Evolutionary conservation across 1,139 yeast genomes (phyloP).

Genomic region (Yamadazyma epiphylla): DNA sequence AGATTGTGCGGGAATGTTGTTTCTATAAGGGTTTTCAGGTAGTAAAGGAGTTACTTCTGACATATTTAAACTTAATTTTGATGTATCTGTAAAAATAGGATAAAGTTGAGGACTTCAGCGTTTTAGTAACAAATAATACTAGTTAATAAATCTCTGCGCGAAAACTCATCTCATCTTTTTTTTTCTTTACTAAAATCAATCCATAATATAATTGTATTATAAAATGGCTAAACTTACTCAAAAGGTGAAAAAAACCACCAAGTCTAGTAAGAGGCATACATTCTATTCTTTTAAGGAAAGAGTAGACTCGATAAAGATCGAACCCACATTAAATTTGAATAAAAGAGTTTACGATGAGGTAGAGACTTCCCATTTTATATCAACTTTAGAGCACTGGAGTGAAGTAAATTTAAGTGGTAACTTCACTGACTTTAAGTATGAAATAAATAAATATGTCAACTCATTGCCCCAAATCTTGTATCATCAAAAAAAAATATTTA

Average conservation of each 20-base stretch:
- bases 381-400: conserved; percentile 82
- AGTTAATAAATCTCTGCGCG: too few species aligned
- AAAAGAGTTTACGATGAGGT: conserved; percentile 67
- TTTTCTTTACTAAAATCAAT: too few species aligned
- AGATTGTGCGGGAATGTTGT: not conserved
- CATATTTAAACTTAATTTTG: not conserved
- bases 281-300: conserved; percentile 79
- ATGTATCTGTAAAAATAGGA: too few species aligned
- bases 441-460: conserved; percentile 53
- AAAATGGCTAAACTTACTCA: conserved; percentile 3
- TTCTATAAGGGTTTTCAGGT: not conserved
- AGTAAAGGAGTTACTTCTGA: not conserved
- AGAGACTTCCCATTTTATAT: conserved; percentile 70
- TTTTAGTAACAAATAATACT: too few species aligned
- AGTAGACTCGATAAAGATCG: conserved; percentile 79
- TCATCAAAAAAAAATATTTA: conserved; percentile 63
- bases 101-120: too few species aligned
- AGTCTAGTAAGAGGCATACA: conserved; percentile 56
- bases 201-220: not conserved
- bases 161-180: too few species aligned
- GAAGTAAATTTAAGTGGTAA: conserved; percentile 78
- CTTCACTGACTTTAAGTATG: conserved; percentile 61
- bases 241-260: conserved; percentile 36
- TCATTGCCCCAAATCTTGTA: conserved; percentile 79
- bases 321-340: conserved; percentile 65